Percentiles rank a stretch among this genome's conserved stretches.
phyloP scores from a whole-genome alignment of 2,329 filamentous ascomycete genomes.

The Fonsecaea erecta region DNA sequence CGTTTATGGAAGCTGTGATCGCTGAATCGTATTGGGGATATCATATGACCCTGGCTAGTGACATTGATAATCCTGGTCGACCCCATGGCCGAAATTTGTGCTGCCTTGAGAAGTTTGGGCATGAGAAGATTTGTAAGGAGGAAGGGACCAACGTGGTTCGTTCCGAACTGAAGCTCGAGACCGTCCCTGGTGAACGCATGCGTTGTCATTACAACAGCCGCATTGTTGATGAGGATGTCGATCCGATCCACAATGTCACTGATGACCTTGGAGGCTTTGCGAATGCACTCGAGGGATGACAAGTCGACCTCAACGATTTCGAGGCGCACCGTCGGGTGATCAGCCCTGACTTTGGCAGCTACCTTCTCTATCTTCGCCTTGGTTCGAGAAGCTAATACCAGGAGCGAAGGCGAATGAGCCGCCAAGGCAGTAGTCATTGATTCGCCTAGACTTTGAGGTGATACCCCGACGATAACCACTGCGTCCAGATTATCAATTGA shows the following conservation, averaged over 20 bases:
- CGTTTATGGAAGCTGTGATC: conserved; percentile 44
- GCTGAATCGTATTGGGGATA: conserved; percentile 42
- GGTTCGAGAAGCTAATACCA: conserved; percentile 50
- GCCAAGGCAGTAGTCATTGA: conserved; percentile 46
- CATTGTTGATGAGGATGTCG: conserved; percentile 53
- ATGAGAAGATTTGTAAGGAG: conserved; percentile 51
- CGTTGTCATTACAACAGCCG: conserved; percentile 46
- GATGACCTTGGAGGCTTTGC: conserved; percentile 43
- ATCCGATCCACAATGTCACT: conserved; percentile 41
- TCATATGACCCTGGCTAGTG: conserved; percentile 36
- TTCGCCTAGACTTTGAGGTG: conserved; percentile 47
- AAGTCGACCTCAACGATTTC: conserved; percentile 45
- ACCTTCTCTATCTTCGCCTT: conserved; percentile 43
- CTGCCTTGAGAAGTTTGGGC: conserved; percentile 42
- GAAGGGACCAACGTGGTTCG: conserved; percentile 49
- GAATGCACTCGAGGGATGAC: conserved; percentile 42
- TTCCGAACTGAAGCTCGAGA: conserved; percentile 48
- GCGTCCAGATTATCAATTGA: conserved; percentile 3
- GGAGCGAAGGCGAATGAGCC: conserved; percentile 40
- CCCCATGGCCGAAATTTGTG: conserved; percentile 19
- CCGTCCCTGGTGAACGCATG: conserved; percentile 42
- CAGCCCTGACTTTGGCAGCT: conserved; percentile 36
- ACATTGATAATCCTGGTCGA: conserved; percentile 38
- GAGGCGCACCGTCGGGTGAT: conserved; percentile 35
- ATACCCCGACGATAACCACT: conserved; percentile 51